Percentiles rank a stretch among this genome's conserved stretches.
Conservation (phyloP, 2,329 filamentous ascomycete genomes). For the Nakataea oryzae region DNA sequence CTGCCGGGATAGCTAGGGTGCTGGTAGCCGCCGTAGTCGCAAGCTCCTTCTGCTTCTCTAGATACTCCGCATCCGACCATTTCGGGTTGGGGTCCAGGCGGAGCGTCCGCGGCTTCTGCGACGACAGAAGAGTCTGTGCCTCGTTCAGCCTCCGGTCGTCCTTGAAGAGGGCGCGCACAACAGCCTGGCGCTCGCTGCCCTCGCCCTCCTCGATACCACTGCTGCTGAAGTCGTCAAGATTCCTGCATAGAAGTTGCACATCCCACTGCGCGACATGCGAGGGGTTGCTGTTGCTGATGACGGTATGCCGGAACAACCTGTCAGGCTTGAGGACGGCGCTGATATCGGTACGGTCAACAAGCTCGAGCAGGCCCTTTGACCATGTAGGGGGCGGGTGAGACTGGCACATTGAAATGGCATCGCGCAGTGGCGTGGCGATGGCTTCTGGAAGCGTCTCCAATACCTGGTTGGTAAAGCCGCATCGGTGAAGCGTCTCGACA, state of each 20-base stretch:
- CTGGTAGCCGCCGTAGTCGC: slow-evolving; percentile 79
- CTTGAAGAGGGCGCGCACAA: slow-evolving; percentile 80
- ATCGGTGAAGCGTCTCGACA: slow-evolving; percentile 63
- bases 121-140: slow-evolving; percentile 75
- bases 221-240: slow-evolving; percentile 46
- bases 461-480: slow-evolving; percentile 54
- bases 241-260: slow-evolving; percentile 65
- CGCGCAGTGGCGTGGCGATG: slow-evolving; percentile 68
- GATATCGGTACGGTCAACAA: slow-evolving; percentile 77
- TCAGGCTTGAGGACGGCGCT: slow-evolving; percentile 49
- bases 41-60: slow-evolving; percentile 87
- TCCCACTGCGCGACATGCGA: slow-evolving; percentile 63
- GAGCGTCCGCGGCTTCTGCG: slow-evolving; percentile 68
- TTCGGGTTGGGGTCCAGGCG: slow-evolving; percentile 63
- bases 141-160: slow-evolving; percentile 87
- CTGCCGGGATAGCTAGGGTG: slow-evolving; percentile 80
- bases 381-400: slow-evolving; percentile 70
- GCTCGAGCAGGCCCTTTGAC: slow-evolving; percentile 57
- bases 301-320: slow-evolving; percentile 19
- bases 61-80: slow-evolving; percentile 76
- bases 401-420: slow-evolving; percentile 78
- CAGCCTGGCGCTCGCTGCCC: slow-evolving; percentile 70
- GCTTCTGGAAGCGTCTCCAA: slow-evolving; percentile 81
- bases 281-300: slow-evolving; percentile 22
- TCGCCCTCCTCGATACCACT: slow-evolving; percentile 66